phyloP scores from a whole-genome alignment of 2,329 filamentous ascomycete species.

The Aspergillus unguis region DNA sequence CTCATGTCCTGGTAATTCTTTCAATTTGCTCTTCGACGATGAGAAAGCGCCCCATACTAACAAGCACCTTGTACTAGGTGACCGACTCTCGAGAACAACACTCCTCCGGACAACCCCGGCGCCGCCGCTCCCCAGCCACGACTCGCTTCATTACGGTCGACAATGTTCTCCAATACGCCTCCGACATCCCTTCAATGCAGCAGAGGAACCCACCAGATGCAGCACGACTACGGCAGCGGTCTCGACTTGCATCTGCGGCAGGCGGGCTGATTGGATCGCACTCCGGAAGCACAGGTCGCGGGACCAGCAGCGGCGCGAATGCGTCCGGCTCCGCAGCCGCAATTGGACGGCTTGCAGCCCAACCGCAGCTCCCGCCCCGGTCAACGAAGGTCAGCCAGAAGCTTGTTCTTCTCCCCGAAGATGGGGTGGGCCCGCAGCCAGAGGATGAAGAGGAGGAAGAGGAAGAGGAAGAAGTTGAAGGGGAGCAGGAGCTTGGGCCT shows the following conservation, averaged over 20 bases:
- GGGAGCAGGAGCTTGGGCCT: conserved; percentile 23
- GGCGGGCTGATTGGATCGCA: conserved; percentile 29
- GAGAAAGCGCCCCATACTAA: background rate
- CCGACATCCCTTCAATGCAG: conserved; percentile 92
- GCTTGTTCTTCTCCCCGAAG: conserved; percentile 85
- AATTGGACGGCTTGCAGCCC: conserved; percentile 54
- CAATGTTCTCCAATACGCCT: conserved; percentile 89
- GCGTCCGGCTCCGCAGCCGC: conserved; percentile 53
- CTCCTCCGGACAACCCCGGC: conserved; percentile 23
- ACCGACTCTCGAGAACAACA: conserved; percentile 45
- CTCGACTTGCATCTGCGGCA: conserved; percentile 32
- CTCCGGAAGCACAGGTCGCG: conserved; percentile 40
- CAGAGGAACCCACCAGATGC: conserved; percentile 63
- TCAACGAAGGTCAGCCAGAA: conserved; percentile 96
- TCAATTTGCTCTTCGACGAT: background rate
- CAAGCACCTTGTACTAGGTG: conserved; percentile 27
- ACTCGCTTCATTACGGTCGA: conserved; percentile 86
- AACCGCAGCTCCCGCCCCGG: conserved; percentile 68
- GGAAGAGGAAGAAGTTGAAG: conserved; percentile 6
- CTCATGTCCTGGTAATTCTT: conserved; percentile 42
- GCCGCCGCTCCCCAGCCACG: conserved; percentile 46
- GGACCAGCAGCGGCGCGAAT: conserved; percentile 27
- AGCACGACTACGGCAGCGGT: conserved; percentile 28
- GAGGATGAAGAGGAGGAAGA: conserved; percentile 23
- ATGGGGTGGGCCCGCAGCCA: conserved; percentile 9